Evolutionary conservation across 352 stramenopile genomes (phyloP), one percentile per base, ranked within the genome.

Genomic region (Pythium sukuiense): DNA sequence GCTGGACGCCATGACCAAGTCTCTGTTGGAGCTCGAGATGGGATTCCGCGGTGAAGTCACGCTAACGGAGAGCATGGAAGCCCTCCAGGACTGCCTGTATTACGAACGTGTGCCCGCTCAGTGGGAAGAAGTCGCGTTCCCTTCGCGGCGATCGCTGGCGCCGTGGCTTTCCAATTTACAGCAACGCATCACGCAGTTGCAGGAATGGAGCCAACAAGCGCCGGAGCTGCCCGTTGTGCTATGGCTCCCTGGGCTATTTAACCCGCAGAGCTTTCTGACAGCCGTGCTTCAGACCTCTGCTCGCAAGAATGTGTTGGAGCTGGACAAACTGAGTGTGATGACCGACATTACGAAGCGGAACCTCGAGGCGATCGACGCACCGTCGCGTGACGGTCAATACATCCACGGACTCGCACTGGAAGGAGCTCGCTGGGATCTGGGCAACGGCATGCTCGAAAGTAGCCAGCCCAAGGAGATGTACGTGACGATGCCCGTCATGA

Each of bases 401-500:
- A 75, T 97, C 20, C 79, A 95, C 57, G 93, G 93, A 1, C 61
- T 98, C 16, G 88, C 77, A 8, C 83, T 98, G 14, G 93, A 98
- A 80, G 93, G 93, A 12, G 93, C 92, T 27, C 81, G 88, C 13
- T 98, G 89, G 89, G 88, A 97, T 61, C 58, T 94, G 2, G 71
- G 78, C 16, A 88, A 81, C 59, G 83, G 87, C 20, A 85, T 91
- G 33, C 77, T 98, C 29, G 89, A 96, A 54, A 72, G 66, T 32
- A 93, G 86, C 55, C 46, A 82, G 33, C 89, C 93, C 0, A 93
- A 96, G 76, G 92, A 98, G 67, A 95, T 98, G 79, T 92, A 95
- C 73, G 91, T 90, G 27, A 16, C 62, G 1, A 97, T 98, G 92
- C 93, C 93, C 6, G 91, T 98, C 26, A 92, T 98, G 53, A 97